Base-by-base conservation (phyloP, 345 rosid species). In the Pelargonium nanum region DNA sequence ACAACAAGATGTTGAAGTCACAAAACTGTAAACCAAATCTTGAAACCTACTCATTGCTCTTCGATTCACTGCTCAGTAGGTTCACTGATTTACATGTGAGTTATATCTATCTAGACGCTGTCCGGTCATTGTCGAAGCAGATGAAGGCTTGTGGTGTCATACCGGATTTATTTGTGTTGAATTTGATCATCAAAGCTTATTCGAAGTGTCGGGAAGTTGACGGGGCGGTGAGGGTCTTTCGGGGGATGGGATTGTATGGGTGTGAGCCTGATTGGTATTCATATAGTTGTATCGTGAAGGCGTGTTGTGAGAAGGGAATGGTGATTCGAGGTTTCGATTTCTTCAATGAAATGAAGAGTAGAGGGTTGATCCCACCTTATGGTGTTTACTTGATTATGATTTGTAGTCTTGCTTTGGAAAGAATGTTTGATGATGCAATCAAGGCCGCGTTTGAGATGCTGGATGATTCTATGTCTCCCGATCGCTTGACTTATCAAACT, bases 101-200 rank as follows among this genome's bases (percentile, higher is more conserved):
- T 61, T 84, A 85, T 24, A 87, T 89, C 10, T 93, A 87, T 70
- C 72, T 93, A 23, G 94, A 87, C 51, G 78, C 88, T 1, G 91
- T 89, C 26, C 82, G 83, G 71, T 89, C 97, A 1, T 64, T 87
- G 55, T 74, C 81, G 0, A 87, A 85, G 80, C 97, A 93, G 77
- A 93, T 89, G 99, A 93, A 93, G 68, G 70, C 87, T 1, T 65
- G 69, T 1, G 97, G 97, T 4, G 81, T 89, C 28, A 84, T 92
- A 30, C 97, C 97, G 0, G 97, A 89, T 64, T 81, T 91, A 16
- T 87, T 66, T 32, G 94, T 76, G 60, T 65, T 92, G 84, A 89
- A 89, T 71, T 78, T 92, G 97, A 80, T 92, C 1, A 81, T 89
- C n/a, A 92, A 92, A 68, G 97, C 97, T 13, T 81, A 77, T 56